Conservation (phyloP, 768 basidiomycete genomes). For the Boletus tomentosulus region DNA sequence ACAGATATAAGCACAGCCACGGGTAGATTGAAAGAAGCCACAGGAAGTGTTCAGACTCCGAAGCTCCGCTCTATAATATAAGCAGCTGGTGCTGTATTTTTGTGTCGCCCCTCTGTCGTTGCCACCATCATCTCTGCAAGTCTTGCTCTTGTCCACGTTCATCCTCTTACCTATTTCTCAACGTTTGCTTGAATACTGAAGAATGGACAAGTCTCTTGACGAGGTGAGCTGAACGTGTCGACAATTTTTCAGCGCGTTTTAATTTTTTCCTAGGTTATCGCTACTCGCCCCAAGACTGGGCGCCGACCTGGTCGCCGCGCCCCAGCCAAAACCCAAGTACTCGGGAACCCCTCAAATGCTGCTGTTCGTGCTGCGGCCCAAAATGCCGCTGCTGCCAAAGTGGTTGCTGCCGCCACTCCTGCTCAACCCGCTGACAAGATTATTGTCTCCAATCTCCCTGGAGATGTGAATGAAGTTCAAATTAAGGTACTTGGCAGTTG, state of each 20-base stretch:
- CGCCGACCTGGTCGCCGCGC: conserved; percentile 42
- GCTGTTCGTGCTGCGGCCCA: conserved; percentile 50
- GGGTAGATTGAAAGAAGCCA: conserved; percentile 2
- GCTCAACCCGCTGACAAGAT: conserved; percentile 71
- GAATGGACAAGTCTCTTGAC: conserved; percentile 83
- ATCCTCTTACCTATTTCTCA: background rate
- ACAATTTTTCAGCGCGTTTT: conserved; percentile 4
- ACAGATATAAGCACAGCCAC: conserved; percentile 8
- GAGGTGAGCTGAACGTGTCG: conserved; percentile 48
- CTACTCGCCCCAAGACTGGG: conserved; percentile 47
- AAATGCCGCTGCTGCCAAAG: conserved; percentile 39
- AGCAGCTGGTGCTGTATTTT: conserved; percentile 1
- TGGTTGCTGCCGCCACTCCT: conserved; percentile 39
- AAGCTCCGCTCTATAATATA: conserved; percentile 23
- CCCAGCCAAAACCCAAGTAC: conserved; percentile 53
- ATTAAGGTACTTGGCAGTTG: conserved; percentile 65
- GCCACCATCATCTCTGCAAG: conserved; percentile 18
- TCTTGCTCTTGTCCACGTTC: background rate
- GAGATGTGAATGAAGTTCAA: conserved; percentile 89
- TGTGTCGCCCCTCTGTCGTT: conserved; percentile 28
- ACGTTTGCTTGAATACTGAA: conserved; percentile 3
- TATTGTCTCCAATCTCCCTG: conserved; percentile 90
- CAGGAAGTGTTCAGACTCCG: conserved; percentile 17
- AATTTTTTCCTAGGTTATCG: conserved; percentile 53
- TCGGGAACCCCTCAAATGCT: conserved; percentile 53